Conservation (phyloP, 108 stramenopile genomes). For the Pseudonitzschia multiseries region DNA sequence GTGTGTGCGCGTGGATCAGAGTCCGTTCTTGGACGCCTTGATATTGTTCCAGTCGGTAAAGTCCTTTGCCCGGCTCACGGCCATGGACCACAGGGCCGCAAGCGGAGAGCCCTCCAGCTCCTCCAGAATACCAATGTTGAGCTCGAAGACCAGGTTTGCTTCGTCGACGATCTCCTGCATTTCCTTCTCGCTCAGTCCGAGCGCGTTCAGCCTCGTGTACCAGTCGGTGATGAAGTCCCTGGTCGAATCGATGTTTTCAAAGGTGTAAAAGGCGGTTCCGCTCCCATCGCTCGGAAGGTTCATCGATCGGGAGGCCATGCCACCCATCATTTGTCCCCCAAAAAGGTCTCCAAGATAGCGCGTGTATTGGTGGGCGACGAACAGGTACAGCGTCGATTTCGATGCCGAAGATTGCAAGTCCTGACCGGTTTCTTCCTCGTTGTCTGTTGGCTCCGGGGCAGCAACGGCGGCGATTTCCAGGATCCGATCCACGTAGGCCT, state of each 20-base stretch:
- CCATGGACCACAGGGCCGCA: conserved; percentile 37
- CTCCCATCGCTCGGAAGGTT: conserved; percentile 36
- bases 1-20: background rate
- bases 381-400: conserved; percentile 35
- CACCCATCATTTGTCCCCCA: conserved; percentile 74
- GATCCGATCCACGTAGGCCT: conserved; percentile 49
- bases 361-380: conserved; percentile 65
- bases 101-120: conserved; percentile 58
- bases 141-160: conserved; percentile 63
- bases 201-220: conserved; percentile 50
- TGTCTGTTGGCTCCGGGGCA: background rate
- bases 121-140: conserved; percentile 63
- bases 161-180: conserved; percentile 68
- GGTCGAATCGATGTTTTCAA: conserved; percentile 41
- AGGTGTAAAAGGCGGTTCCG: conserved; percentile 54
- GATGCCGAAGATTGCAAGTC: background rate
- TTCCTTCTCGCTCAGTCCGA: conserved; percentile 49
- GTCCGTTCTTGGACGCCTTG: conserved; percentile 7
- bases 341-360: conserved; percentile 68
- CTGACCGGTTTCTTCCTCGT: background rate
- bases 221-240: conserved; percentile 56
- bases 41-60: conserved; percentile 9
- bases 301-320: conserved; percentile 51
- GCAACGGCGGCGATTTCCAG: conserved; percentile 25
- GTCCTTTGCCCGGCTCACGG: conserved; percentile 44